Conservation (phyloP, 2,329 filamentous ascomycete species). For the Colletotrichum incanum region DNA sequence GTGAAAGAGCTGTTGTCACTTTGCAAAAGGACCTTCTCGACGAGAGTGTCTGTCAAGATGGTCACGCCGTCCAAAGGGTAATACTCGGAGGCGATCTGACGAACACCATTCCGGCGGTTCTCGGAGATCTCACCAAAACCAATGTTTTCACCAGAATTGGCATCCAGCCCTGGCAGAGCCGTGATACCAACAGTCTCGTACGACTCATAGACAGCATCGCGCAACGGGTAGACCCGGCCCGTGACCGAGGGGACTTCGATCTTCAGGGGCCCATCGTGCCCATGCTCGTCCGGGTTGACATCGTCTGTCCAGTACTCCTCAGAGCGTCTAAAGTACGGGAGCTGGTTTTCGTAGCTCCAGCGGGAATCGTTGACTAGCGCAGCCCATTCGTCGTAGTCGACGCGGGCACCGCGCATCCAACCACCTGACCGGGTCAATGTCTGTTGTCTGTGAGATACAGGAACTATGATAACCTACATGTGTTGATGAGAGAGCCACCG, state of each 20-base stretch:
- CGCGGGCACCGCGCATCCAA: conserved; percentile 60
- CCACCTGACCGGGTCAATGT: conserved; percentile 46
- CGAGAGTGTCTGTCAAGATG: conserved; percentile 46
- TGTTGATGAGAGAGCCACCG: conserved; percentile 59
- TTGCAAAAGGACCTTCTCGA: conserved; percentile 45
- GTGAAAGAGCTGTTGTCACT: neutral
- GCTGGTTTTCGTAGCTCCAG: conserved; percentile 63
- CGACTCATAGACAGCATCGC: conserved; percentile 52
- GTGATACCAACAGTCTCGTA: conserved; percentile 59
- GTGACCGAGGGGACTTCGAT: conserved; percentile 50
- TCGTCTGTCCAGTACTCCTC: conserved; percentile 51
- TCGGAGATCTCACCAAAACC: conserved; percentile 52
- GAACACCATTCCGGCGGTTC: conserved; percentile 47
- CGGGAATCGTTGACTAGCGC: conserved; percentile 52
- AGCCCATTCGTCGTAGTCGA: conserved; percentile 64
- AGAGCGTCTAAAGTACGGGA: conserved; percentile 61
- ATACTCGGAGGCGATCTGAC: conserved; percentile 45
- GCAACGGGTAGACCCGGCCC: conserved; percentile 57
- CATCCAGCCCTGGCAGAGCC: conserved; percentile 47
- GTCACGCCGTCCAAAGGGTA: conserved; percentile 49
- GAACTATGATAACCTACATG: conserved; percentile 43
- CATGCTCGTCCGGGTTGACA: conserved; percentile 54
- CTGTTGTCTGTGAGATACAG: neutral
- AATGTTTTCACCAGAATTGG: conserved; percentile 51
- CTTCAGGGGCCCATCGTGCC: conserved; percentile 55